These are phyloP conservation scores for Talaromyces sp. DNA, from an alignment of 2,329 filamentous ascomycete genomes.

Conservation along the genomic window DNA sequence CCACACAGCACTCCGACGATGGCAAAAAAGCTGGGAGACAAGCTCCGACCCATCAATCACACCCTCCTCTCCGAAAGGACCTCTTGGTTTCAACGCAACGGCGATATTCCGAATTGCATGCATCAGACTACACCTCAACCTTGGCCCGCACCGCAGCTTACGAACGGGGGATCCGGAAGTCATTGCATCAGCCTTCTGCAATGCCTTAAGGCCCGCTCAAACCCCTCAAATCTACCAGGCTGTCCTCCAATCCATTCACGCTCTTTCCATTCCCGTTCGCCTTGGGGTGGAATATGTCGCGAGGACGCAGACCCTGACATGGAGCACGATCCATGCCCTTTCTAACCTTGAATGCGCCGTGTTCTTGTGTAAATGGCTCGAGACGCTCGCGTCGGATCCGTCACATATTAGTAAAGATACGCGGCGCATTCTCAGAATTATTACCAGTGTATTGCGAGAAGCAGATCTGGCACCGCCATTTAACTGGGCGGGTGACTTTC, in stretches of 20 bases:
- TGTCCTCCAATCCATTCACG: slow-evolving; percentile 24
- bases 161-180: slow-evolving; percentile 15
- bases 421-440: slow-evolving; percentile 10
- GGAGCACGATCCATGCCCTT: slow-evolving; percentile 37
- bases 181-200: slow-evolving; percentile 14
- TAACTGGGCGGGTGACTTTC: slow-evolving; percentile 3
- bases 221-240: slow-evolving; percentile 20
- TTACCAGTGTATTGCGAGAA: slow-evolving; percentile 13
- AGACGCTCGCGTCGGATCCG: slow-evolving; percentile 9
- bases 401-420: slow-evolving; percentile 11
- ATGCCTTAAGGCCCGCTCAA: slow-evolving; percentile 7
- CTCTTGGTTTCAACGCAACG: slow-evolving; percentile 23
- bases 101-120: slow-evolving; percentile 24
- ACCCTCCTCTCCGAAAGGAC: slow-evolving; percentile 22
- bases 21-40: slow-evolving; percentile 24
- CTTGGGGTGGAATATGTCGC: slow-evolving; percentile 37
- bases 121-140: slow-evolving; percentile 22
- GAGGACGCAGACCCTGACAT: slow-evolving; percentile 36
- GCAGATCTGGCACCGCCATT: slow-evolving; percentile 10
- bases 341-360: slow-evolving; percentile 38
- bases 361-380: slow-evolving; percentile 44
- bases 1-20: slow-evolving; percentile 19
- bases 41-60: slow-evolving; percentile 22
- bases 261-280: slow-evolving; percentile 24
- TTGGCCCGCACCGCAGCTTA: slow-evolving; percentile 17